phyloP scores from a whole-genome alignment of 805 yeast species.

The Saccharomycopsis javanensis region DNA sequence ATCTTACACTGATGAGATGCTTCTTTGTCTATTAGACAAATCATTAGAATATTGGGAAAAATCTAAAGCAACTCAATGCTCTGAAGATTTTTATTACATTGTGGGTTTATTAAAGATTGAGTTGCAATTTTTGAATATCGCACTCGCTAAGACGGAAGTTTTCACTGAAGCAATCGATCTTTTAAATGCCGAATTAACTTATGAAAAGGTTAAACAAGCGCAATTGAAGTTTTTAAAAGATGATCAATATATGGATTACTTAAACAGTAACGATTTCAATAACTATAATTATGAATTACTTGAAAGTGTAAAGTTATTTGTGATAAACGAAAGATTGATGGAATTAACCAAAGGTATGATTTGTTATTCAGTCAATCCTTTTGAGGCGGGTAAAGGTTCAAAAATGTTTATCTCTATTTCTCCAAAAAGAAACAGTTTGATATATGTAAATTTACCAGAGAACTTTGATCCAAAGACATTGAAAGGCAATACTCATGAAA shows the following conservation, averaged over 20 bases:
- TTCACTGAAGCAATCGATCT: not conserved
- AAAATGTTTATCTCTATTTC: slow-evolving; percentile 1
- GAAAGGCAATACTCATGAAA: not conserved
- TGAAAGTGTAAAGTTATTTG: slow-evolving; percentile 12
- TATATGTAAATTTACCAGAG: not conserved
- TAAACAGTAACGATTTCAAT: slow-evolving; percentile 6
- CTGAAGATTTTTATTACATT: slow-evolving; percentile 10
- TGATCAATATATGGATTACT: slow-evolving; percentile 13
- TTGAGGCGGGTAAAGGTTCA: not conserved
- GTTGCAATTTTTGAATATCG: slow-evolving; percentile 11
- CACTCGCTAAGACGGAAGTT: not conserved
- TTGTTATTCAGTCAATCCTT: slow-evolving; percentile 12
- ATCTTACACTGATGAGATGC: slow-evolving; percentile 11
- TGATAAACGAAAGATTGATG: slow-evolving; percentile 13
- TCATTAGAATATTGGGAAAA: slow-evolving; percentile 14
- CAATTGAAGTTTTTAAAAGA: slow-evolving; percentile 15
- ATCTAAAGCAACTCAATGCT: slow-evolving; percentile 7
- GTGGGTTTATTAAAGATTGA: slow-evolving; percentile 16
- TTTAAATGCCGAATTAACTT: slow-evolving; percentile 4
- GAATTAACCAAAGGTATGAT: slow-evolving; percentile 15
- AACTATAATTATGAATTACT: slow-evolving; percentile 6
- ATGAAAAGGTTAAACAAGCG: slow-evolving; percentile 11
- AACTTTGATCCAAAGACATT: not conserved
- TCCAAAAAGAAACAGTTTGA: slow-evolving; percentile 2
- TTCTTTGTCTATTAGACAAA: slow-evolving; percentile 4